Evolutionary conservation across 495 filamentous ascomycete genomes (phyloP).

Genomic region (Xylaria sp.): DNA sequence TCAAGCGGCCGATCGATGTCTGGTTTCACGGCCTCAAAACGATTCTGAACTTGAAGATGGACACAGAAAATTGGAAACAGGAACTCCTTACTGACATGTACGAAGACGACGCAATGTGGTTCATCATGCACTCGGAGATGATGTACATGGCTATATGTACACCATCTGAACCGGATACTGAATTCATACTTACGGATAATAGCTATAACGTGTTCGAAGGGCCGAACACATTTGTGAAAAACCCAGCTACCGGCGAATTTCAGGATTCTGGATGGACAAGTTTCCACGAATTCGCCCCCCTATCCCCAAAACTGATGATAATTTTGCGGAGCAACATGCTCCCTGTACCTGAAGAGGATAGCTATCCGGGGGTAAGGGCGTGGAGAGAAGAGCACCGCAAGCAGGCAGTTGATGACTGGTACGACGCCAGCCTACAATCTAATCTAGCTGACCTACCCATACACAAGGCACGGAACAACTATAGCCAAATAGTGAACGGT

Average conservation of each 20-base stretch:
- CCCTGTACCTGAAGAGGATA: constrained; percentile 34
- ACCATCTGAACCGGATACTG: constrained; percentile 44
- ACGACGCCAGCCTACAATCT: constrained; percentile 26
- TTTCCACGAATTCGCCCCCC: constrained; percentile 54
- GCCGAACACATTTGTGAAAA: constrained; percentile 35
- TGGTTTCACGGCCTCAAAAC: constrained; percentile 59
- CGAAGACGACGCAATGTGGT: constrained; percentile 51
- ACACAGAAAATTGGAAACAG: constrained; percentile 46
- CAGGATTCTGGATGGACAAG: constrained; percentile 13
- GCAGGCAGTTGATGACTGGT: constrained; percentile 20
- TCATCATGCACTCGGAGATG: constrained; percentile 43
- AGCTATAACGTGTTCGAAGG: constrained; percentile 58
- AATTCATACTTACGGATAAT: constrained; percentile 60
- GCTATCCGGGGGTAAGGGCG: constrained; percentile 25
- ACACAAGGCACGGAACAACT: constrained; percentile 47
- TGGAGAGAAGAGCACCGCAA: constrained; percentile 16
- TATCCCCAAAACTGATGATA: constrained; percentile 60
- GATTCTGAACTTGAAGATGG: constrained; percentile 57
- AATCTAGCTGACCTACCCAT: constrained; percentile 50
- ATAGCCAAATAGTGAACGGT: constrained; percentile 42
- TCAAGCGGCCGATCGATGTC: constrained; percentile 55
- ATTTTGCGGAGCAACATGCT: constrained; percentile 47
- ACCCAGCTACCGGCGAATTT: constrained; percentile 36
- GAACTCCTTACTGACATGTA: constrained; percentile 48
- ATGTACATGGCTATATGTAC: constrained; percentile 57